phyloP scores from a whole-genome alignment of 768 basidiomycete species.

The Saitozyma sp. region DNA sequence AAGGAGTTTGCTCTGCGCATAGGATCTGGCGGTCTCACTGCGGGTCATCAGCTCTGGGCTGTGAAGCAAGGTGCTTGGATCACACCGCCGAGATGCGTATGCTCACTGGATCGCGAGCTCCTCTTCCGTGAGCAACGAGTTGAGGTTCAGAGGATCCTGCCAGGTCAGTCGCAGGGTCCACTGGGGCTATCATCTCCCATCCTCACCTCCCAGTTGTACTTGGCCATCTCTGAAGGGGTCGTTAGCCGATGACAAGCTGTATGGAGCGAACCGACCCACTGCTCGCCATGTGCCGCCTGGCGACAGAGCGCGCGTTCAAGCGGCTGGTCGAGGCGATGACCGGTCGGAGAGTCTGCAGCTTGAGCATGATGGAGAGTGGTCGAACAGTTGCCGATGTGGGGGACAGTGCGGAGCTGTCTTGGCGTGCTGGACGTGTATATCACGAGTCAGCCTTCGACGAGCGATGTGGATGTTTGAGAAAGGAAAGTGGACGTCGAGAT shows the following conservation, averaged over 20 bases:
- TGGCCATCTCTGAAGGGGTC: conserved; percentile 44
- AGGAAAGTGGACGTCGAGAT: too few relatives aligned
- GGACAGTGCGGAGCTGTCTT: too few relatives aligned
- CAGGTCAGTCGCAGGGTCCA: neutral
- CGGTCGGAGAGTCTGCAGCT: too few relatives aligned
- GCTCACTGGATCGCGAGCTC: conserved; percentile 81
- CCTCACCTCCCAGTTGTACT: conserved; percentile 53
- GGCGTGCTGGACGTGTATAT: too few relatives aligned
- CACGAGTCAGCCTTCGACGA: too few relatives aligned
- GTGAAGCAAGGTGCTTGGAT: neutral
- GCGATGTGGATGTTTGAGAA: too few relatives aligned
- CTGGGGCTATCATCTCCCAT: too few relatives aligned
- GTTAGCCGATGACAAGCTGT: neutral
- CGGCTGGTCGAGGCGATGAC: too few relatives aligned
- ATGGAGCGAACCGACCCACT: neutral
- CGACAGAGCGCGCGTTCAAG: too few relatives aligned
- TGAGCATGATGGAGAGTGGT: too few relatives aligned
- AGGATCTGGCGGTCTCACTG: conserved; percentile 66
- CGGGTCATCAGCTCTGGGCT: conserved; percentile 1
- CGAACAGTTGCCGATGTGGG: too few relatives aligned
- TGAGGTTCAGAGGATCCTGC: conserved; percentile 80
- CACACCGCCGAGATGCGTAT: neutral
- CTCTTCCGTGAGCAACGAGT: conserved; percentile 80
- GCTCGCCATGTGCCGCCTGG: neutral
- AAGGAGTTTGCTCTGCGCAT: conserved; percentile 69